Percentiles rank a stretch among this genome's conserved stretches.
These are phyloP conservation scores for Cryphonectria nitschkei DNA, from an alignment of 2,329 filamentous ascomycete genomes.

Conservation along the genomic window DNA sequence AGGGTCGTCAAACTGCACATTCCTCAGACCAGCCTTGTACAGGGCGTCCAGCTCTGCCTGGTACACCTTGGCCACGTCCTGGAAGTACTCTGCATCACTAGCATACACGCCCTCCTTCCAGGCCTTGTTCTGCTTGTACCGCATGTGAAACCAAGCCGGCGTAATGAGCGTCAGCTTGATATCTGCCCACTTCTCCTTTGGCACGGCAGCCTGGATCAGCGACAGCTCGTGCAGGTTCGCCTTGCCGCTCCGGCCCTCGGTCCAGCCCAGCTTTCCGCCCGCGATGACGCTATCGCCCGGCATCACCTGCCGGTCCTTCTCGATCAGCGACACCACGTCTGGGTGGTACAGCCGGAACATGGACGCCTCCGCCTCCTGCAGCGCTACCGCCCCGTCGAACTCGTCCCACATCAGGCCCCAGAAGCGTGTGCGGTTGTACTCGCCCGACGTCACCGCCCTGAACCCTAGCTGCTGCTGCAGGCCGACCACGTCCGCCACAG, in stretches of 20 bases:
- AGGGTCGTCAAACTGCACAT: conserved; percentile 71
- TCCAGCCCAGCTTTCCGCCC: conserved; percentile 50
- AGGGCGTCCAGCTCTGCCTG: conserved; percentile 64
- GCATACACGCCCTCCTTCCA: conserved; percentile 60
- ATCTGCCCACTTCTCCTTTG: conserved; percentile 51
- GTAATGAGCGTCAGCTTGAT: conserved; percentile 61
- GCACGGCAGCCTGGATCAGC: conserved; percentile 50
- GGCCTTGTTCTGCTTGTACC: conserved; percentile 58
- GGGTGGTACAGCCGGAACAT: conserved; percentile 60
- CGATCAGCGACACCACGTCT: conserved; percentile 57
- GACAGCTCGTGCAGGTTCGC: conserved; percentile 56
- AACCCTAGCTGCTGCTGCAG: conserved; percentile 70
- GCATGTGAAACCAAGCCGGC: conserved; percentile 57
- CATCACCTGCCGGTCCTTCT: conserved; percentile 58
- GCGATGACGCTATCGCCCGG: conserved; percentile 60
- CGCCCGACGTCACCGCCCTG: conserved; percentile 70
- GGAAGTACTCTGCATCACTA: conserved; percentile 65
- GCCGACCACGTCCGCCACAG: conserved; percentile 69
- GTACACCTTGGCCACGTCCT: conserved; percentile 67
- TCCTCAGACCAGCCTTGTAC: conserved; percentile 65
- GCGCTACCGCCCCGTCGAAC: conserved; percentile 51
- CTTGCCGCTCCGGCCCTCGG: conserved; percentile 43
- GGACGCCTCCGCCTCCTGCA: conserved; percentile 54
- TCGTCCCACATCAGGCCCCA: conserved; percentile 60
- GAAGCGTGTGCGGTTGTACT: conserved; percentile 62